Evolutionary conservation across 257 asterid genomes (phyloP), one percentile per base, ranked within the genome.

Genomic region (Nicotiana tomentosiformis): DNA sequence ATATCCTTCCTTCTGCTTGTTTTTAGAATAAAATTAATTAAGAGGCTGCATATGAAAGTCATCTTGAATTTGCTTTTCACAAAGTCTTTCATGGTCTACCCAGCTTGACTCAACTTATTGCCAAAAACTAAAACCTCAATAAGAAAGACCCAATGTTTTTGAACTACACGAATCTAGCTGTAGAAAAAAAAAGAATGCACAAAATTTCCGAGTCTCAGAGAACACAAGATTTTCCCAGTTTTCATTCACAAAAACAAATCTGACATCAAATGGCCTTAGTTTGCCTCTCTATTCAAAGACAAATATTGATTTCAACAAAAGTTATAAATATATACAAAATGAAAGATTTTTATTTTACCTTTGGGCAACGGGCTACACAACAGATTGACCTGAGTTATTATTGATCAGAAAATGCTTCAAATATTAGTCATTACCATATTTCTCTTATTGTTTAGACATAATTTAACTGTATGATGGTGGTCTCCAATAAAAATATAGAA

Each of bases 51-150:
- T 39, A 69, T 14, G 16, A 10, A 39, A 3, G 55, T 9, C 57
- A 18, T 69, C 58, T 70, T 70, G 78, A 23, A 70, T 43, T 70
- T 70, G 78, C 30, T 43, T 70, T 43, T 18, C 64, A 58, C 56
- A 43, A 15, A 20, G 58, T 20, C 33, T 70, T 43, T 70, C 78
- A 70, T 70, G 78, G n/a, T 70, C 58, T 70, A 57, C 78, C 78
- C 35, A 70, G 35, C 78, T 70, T 5, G 58, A 70, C 35, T 70
- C 58, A 70, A 11, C 35, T 70, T 43, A 43, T 43, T 70, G 32
- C 11, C 58, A 43, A 43, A 37, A 43, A 43, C 1, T 17, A 33
- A 70, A 20, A 43, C 78, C 58, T 70, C 78, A 20, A 20, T 70
- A 11, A 20, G 11, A 12, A 70, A 70, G 78, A 18, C 23, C 12